Percentiles rank a stretch among this genome's conserved stretches.
Evolutionary conservation across 768 basidiomycete genomes (phyloP).

Genomic region (Suillus brevipes): DNA sequence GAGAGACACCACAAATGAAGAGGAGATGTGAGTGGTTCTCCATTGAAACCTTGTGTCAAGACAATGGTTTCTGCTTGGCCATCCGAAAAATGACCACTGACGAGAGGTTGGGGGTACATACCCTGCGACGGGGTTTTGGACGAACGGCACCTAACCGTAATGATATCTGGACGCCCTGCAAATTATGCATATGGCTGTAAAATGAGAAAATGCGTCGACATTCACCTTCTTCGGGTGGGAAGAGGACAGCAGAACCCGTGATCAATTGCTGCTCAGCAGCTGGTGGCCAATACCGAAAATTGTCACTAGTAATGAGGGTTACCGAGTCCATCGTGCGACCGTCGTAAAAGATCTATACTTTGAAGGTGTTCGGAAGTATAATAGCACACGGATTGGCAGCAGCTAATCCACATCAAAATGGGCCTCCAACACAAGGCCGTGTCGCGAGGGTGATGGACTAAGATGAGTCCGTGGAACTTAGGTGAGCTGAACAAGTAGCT

Average conservation of each 20-base stretch:
- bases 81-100: constrained; percentile 61
- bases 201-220: constrained; percentile 16
- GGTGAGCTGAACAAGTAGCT: no score
- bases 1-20: constrained; percentile 82
- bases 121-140: constrained; percentile 69
- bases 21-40: constrained; percentile 79
- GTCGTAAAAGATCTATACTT: constrained; percentile 44
- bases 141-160: constrained; percentile 70
- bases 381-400: constrained; percentile 81
- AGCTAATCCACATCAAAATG: constrained; percentile 85
- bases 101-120: constrained; percentile 70
- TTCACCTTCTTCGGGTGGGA: constrained; percentile 73
- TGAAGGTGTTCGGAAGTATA: constrained; percentile 77
- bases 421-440: constrained; percentile 32
- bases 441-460: no score
- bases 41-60: constrained; percentile 80
- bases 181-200: constrained; percentile 12
- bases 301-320: constrained; percentile 10
- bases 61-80: constrained; percentile 64
- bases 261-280: constrained; percentile 68
- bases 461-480: no score
- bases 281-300: constrained; percentile 65
- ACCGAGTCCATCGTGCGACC: constrained; percentile 4
- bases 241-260: constrained; percentile 71
- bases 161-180: constrained; percentile 71